Evolutionary conservation across 2,329 filamentous ascomycete genomes (phyloP), one percentile per base, ranked within the genome.

Genomic region (Aureobasidium musti): DNA sequence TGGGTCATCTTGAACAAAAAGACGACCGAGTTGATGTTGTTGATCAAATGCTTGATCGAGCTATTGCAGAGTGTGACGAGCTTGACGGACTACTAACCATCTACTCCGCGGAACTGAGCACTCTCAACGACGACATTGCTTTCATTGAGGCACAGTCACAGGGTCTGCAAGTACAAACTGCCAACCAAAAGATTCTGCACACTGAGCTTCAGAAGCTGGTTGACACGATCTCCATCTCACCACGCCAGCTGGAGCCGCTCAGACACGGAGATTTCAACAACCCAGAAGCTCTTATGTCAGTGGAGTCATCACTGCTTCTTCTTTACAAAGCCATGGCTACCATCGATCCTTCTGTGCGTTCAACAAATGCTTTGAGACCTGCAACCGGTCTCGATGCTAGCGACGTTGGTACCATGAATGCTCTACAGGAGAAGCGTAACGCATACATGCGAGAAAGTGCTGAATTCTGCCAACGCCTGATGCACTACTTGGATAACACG

Each of bases 111-210:
- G 95, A 99, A 77, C 83, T 99, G 69, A 92, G 91, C 73, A 98
- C 93, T 57, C 83, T 99, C 35, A 92, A 93, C 66, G 94, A 98
- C 59, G 95, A 99, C 73, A 96, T 99, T 72, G 89, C 92, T 3
- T 98, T 96, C 75, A 98, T 99, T 70, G 95, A 99, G 80, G 92
- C 95, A 1, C 95, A 99, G 78, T 93, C 92, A 7, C 94, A 99
- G 79, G 95, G 95, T 81, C 82, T 99, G 54, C 95, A 99, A 74
- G 94, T 99, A 7, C 95, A 98, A 78, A 94, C 94, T 23, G 92
- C 95, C 47, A 99, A 99, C 73, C 95, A 99, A 76, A 97, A 97
- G 77, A 84, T 97, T 33, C 84, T 99, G 54, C 92, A 94, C 77
- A 91, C 89, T 69, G 95, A 99, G 77, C 84, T 99, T 1, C 88